phyloP scores from a whole-genome alignment of 768 basidiomycete species.

The Tulasnella sp. region DNA sequence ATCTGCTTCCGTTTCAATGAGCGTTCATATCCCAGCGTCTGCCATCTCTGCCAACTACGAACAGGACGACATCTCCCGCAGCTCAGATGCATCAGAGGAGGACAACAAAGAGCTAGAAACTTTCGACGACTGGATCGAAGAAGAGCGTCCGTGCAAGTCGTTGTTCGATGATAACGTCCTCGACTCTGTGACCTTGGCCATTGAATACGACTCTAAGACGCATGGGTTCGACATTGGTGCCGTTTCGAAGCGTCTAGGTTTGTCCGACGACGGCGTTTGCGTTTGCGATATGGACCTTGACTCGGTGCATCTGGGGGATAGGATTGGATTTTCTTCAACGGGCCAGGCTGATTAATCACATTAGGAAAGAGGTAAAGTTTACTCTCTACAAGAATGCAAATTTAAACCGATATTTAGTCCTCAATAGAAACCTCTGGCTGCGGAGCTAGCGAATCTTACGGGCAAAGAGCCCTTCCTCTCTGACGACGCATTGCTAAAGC shows the following conservation, averaged over 20 bases:
- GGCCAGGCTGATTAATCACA: slow-evolving; percentile 84
- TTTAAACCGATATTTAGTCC: slow-evolving; percentile 29
- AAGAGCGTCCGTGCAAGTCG: slow-evolving; percentile 55
- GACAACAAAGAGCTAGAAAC: slow-evolving; percentile 47
- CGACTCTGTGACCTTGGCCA: slow-evolving; percentile 59
- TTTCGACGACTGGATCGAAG: slow-evolving; percentile 73
- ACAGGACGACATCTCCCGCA: slow-evolving; percentile 24
- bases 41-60: slow-evolving; percentile 21
- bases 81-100: slow-evolving; percentile 28
- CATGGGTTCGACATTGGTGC: slow-evolving; percentile 67
- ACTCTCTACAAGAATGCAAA: neutral
- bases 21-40: slow-evolving; percentile 28
- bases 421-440: slow-evolving; percentile 57
- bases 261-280: slow-evolving; percentile 40
- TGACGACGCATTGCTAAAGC: slow-evolving; percentile 80
- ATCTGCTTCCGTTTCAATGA: slow-evolving; percentile 23
- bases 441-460: slow-evolving; percentile 53
- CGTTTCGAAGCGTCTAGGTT: slow-evolving; percentile 59
- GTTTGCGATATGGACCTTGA: neutral
- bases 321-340: slow-evolving; percentile 78
- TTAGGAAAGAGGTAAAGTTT: slow-evolving; percentile 67
- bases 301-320: slow-evolving; percentile 41
- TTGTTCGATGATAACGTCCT: slow-evolving; percentile 74
- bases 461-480: slow-evolving; percentile 66
- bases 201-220: slow-evolving; percentile 61